Conservation (phyloP, 768 basidiomycete genomes). For the Trametes coccinea region DNA sequence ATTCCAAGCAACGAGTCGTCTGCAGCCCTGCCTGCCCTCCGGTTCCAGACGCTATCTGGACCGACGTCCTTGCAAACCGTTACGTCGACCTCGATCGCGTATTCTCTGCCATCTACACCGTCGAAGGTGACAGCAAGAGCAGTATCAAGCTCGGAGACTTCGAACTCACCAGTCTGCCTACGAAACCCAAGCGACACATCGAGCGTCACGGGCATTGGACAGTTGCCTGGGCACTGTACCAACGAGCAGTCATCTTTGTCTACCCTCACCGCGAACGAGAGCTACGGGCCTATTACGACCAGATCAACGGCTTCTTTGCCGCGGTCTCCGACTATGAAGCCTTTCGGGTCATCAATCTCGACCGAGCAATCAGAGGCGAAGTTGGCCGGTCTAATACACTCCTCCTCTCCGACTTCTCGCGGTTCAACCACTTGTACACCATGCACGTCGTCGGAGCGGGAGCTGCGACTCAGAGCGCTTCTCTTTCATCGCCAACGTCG, state of each 20-base stretch:
- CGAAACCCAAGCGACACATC: conserved; percentile 18
- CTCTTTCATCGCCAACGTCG: not conserved
- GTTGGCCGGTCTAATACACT: conserved; percentile 23
- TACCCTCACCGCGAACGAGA: conserved; percentile 21
- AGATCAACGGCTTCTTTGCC: conserved; percentile 30
- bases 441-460: not conserved
- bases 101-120: conserved; percentile 23
- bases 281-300: conserved; percentile 28
- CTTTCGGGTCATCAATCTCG: conserved; percentile 31
- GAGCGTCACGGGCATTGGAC: conserved; percentile 28
- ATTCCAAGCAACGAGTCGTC: conserved; percentile 1
- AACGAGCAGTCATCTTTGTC: conserved; percentile 24
- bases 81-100: conserved; percentile 34
- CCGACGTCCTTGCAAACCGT: conserved; percentile 28
- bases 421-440: conserved; percentile 15
- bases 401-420: conserved; percentile 27
- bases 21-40: conserved; percentile 4
- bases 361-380: conserved; percentile 32
- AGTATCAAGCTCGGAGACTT: not conserved
- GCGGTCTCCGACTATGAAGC: conserved; percentile 16
- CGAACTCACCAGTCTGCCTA: conserved; percentile 20
- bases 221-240: conserved; percentile 24
- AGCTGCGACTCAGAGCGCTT: not conserved
- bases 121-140: not conserved
- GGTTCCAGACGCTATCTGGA: conserved; percentile 31